These are phyloP conservation scores for Colletotrichum sp. DNA, from an alignment of 2,329 filamentous ascomycete genomes.

Conservation along the genomic window DNA sequence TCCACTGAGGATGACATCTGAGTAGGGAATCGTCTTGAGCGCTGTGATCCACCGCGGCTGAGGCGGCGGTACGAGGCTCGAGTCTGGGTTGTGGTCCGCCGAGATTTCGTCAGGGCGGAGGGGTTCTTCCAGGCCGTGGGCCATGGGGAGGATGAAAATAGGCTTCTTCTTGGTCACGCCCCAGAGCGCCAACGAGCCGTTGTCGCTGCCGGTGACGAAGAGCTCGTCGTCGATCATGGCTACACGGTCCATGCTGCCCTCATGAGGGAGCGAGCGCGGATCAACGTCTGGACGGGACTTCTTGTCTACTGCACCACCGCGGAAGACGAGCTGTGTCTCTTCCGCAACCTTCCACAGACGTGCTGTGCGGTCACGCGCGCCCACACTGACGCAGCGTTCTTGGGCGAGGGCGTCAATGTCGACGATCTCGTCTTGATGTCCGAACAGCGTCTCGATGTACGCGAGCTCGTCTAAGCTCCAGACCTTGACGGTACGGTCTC, in stretches of 20 bases:
- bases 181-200: conserved; percentile 87
- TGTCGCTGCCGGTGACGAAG: conserved; percentile 94
- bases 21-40: conserved; percentile 84
- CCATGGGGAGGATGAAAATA: conserved; percentile 77
- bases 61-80: conserved; percentile 64
- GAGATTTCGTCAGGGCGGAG: conserved; percentile 72
- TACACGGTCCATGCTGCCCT: conserved; percentile 91
- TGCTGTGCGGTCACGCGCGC: conserved; percentile 88
- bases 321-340: conserved; percentile 93
- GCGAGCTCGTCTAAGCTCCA: conserved; percentile 93
- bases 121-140: conserved; percentile 83
- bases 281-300: conserved; percentile 47
- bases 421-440: conserved; percentile 90
- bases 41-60: conserved; percentile 91
- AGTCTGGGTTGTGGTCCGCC: conserved; percentile 71
- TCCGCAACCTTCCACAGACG: conserved; percentile 96
- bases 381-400: conserved; percentile 90
- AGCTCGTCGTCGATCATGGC: conserved; percentile 87
- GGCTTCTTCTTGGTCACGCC: conserved; percentile 94
- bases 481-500: conserved; percentile 92
- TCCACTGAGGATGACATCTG: conserved; percentile 86
- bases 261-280: conserved; percentile 61
- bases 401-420: conserved; percentile 83
- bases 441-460: conserved; percentile 95
- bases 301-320: conserved; percentile 70